phyloP scores from a whole-genome alignment of 2,329 filamentous ascomycete species.

The Eutypa lata region DNA sequence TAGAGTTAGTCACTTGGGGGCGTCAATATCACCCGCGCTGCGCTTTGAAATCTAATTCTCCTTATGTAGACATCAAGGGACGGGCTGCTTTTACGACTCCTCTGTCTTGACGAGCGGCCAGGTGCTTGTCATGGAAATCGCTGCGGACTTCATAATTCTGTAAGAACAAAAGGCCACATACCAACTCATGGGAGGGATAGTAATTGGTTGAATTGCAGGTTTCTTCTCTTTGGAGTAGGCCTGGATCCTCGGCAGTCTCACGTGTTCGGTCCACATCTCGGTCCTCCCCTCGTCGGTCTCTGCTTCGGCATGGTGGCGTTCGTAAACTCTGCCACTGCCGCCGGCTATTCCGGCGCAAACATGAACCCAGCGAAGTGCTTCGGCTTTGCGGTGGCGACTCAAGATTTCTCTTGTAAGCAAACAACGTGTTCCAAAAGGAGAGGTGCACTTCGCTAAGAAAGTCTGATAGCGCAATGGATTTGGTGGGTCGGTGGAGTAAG shows the following conservation, averaged over 20 bases:
- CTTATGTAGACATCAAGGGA: slow-evolving; percentile 19
- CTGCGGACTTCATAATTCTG: slow-evolving; percentile 38
- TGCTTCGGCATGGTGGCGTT: slow-evolving; percentile 34
- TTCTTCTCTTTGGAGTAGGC: slow-evolving; percentile 50
- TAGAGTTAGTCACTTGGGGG: slow-evolving; percentile 17
- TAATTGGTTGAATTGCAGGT: slow-evolving; percentile 12
- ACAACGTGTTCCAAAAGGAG: slow-evolving; percentile 1
- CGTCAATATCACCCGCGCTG: slow-evolving; percentile 15
- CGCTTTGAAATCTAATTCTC: background rate
- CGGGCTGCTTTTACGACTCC: slow-evolving; percentile 36
- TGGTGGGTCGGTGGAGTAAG: slow-evolving; percentile 34
- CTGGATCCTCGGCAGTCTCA: slow-evolving; percentile 49
- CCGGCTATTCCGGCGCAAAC: slow-evolving; percentile 39
- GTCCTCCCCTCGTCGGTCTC: slow-evolving; percentile 45
- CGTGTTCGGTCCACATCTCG: slow-evolving; percentile 46
- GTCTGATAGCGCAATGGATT: slow-evolving; percentile 32
- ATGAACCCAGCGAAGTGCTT: slow-evolving; percentile 45
- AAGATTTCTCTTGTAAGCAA: slow-evolving; percentile 16
- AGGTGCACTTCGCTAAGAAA: background rate
- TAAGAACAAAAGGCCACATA: slow-evolving; percentile 15
- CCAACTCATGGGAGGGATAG: background rate
- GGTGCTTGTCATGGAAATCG: slow-evolving; percentile 46
- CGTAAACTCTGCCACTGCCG: slow-evolving; percentile 33
- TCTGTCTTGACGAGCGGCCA: slow-evolving; percentile 32
- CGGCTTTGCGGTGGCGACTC: slow-evolving; percentile 37